phyloP scores from a whole-genome alignment of 441 rosid species.

The Geranium incanum region DNA sequence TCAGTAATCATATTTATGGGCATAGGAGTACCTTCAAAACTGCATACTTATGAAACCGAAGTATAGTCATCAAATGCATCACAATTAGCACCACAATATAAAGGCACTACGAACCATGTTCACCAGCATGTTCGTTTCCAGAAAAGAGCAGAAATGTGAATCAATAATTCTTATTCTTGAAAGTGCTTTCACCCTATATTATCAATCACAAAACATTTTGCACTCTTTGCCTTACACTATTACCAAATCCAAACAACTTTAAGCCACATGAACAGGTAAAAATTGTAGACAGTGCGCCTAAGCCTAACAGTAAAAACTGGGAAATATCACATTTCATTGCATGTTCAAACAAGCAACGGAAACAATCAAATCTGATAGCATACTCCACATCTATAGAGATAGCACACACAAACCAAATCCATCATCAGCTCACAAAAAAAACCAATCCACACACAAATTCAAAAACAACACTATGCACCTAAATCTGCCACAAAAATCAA shows the following conservation, averaged over 20 bases:
- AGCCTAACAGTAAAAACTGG: not conserved
- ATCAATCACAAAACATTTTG: not conserved
- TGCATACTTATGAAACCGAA: no score
- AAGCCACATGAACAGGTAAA: not conserved
- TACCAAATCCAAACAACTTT: not conserved
- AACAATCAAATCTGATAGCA: not conserved
- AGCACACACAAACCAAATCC: not conserved
- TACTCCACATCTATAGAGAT: not conserved
- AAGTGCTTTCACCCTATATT: not conserved
- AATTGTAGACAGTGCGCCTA: not conserved
- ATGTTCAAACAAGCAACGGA: not conserved
- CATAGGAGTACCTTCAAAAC: not conserved
- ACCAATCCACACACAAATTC: not conserved
- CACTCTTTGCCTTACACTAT: not conserved
- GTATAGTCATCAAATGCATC: not conserved
- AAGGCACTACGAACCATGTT: not conserved
- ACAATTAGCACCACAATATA: not conserved
- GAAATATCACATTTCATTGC: constrained; percentile 6
- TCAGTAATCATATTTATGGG: not conserved
- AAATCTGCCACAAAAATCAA: not conserved
- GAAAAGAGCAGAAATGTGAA: not conserved
- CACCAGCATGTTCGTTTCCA: not conserved
- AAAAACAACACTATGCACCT: not conserved
- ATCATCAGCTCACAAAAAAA: not conserved
- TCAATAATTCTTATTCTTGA: not conserved